Evolutionary conservation across 2,329 filamentous ascomycete species (phyloP).

Genomic region (Fusarium pseudonygamai): DNA sequence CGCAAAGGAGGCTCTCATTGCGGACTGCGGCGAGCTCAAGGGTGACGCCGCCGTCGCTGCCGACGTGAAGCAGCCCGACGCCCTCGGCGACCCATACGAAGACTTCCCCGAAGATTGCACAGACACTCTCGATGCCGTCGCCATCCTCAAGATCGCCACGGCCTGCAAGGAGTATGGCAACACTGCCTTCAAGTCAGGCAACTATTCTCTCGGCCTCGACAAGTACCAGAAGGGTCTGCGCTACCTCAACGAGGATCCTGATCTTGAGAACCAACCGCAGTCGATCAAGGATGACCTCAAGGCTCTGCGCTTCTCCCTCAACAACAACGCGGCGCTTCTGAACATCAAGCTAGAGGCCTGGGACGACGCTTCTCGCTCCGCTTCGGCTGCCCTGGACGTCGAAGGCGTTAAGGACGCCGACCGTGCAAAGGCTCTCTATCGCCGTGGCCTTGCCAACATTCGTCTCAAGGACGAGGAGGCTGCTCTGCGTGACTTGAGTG

Average conservation of each 20-base stretch:
- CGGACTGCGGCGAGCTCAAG: conserved; percentile 85
- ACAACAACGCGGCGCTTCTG: conserved; percentile 88
- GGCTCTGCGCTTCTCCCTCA: conserved; percentile 81
- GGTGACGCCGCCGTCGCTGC: conserved; percentile 74
- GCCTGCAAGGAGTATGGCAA: conserved; percentile 94
- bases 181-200: conserved; percentile 84
- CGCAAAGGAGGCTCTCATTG: conserved; percentile 74
- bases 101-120: conserved; percentile 91
- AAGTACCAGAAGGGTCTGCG: conserved; percentile 96
- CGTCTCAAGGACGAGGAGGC: conserved; percentile 86
- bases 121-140: conserved; percentile 68
- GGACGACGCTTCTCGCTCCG: conserved; percentile 75
- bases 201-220: conserved; percentile 75
- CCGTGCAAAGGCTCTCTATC: conserved; percentile 88
- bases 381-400: conserved; percentile 77
- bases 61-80: conserved; percentile 76
- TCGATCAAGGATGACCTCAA: conserved; percentile 74
- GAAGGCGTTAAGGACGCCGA: conserved; percentile 75
- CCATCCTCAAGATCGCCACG: conserved; percentile 80
- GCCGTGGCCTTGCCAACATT: conserved; percentile 79
- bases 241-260: conserved; percentile 87
- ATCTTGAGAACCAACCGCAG: conserved; percentile 75
- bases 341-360: conserved; percentile 82
- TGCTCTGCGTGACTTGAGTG: conserved; percentile 77
- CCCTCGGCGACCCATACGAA: conserved; percentile 90